Base-by-base conservation (phyloP, 176 grass and related monocot genomes). In the Zoysia pacifica region DNA sequence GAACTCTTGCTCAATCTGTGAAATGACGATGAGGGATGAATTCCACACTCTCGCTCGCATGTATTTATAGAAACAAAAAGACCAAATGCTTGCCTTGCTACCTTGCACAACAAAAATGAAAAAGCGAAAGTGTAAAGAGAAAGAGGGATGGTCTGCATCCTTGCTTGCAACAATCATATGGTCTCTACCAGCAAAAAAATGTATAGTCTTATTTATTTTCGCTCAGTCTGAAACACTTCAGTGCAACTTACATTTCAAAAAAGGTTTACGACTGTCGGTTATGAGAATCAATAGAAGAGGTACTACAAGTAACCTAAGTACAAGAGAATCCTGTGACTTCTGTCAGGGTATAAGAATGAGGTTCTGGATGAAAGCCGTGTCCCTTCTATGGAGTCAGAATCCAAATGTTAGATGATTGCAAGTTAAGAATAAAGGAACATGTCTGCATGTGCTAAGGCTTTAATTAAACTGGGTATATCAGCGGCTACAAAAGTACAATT, bases 21-120 rank as follows among this genome's bases (percentile, higher is more conserved):
- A 75, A 28, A 90, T 78, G 40, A 78, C 44, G 74, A 68, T 69
- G 44, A 39, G 73, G 36, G 78, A 58, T 81, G 77, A 55, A 44
- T 55, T 13, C 58, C 85, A 11, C 65, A 58, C 65, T 45, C 74
- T 85, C 71, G 37, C 20, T 72, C 4, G 6, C 44, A 89, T 81
- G 73, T 40, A 93, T 90, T 86, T 97, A 80, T 73, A 85, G 82
- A 85, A 81, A 82, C 6, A 75, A 69, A 66, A 86, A 61, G 80
- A 77, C 6, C 18, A 85, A 84, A 85, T 90, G 74, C 90, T 93
- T 97, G 73, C 84, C 87, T 93, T 97, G 85, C 74, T 89, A 62
- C 48, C 18, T 85, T 47, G 86, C 79, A 85, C 85, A 79, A 77
- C 42, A 66, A 39, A 85, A 72, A 81, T 72, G 56, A 46, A 85